phyloP scores from a whole-genome alignment of 139 green algal species.

The Gonium pectorale region DNA sequence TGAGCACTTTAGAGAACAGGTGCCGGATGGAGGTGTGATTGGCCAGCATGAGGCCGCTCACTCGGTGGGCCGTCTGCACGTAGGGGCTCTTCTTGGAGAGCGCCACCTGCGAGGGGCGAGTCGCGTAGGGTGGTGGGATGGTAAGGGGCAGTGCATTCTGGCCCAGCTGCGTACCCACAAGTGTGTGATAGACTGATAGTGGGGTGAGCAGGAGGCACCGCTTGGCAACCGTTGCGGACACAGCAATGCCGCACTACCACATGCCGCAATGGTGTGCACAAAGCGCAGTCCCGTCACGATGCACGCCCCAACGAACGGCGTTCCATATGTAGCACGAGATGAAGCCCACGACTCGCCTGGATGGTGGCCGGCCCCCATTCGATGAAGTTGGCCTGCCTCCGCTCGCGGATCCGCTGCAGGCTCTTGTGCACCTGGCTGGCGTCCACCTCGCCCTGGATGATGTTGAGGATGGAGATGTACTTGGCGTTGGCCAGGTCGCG shows the following conservation, averaged over 20 bases:
- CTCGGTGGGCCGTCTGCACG: conserved; percentile 86
- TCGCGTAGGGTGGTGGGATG: background rate
- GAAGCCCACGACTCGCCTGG: conserved; percentile 76
- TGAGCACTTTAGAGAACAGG: conserved; percentile 68
- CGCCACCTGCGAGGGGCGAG: conserved; percentile 80
- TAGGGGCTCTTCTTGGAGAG: conserved; percentile 95
- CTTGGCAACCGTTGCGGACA: too few species aligned
- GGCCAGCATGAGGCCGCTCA: conserved; percentile 97
- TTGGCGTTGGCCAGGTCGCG: conserved; percentile 81
- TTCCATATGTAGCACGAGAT: too few species aligned
- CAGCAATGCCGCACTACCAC: too few species aligned
- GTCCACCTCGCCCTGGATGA: conserved; percentile 88
- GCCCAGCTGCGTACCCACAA: too few species aligned
- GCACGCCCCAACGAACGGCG: too few species aligned
- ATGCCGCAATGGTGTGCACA: too few species aligned
- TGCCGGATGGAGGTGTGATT: conserved; percentile 97
- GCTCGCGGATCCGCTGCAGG: conserved; percentile 96
- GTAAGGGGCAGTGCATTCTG: too few species aligned
- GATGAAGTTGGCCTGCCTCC: conserved; percentile 96
- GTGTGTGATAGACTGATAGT: too few species aligned
- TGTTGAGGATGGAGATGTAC: conserved; percentile 99
- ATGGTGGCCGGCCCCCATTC: conserved; percentile 97
- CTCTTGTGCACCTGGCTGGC: conserved; percentile 94
- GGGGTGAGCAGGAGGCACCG: too few species aligned
- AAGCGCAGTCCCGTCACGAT: too few species aligned